Evolutionary conservation across 352 stramenopile genomes (phyloP), one percentile per base, ranked within the genome.

Genomic region (Phytopythium litorale): DNA sequence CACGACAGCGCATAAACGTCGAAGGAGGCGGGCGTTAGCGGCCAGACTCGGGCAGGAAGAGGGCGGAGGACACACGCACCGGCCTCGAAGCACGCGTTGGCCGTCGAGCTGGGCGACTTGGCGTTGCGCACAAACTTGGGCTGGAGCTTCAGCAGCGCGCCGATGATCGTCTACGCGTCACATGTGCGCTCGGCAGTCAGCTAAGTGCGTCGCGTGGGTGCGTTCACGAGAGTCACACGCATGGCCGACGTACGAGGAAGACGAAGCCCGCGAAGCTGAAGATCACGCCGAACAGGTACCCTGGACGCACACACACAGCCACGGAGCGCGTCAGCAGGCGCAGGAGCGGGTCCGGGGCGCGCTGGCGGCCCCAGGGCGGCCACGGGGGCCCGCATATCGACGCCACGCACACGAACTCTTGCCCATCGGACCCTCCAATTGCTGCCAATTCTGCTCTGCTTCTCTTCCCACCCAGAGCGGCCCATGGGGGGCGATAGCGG

Each of bases 221-320:
- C 28, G 28, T 32, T 32, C 28, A 32, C 7, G 12, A n/a, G 40
- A 45, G 40, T 16, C 43, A 50, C 35, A 3, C 25, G 37, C 63
- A 11, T 6, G 8, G 19, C 8, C n/a, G 23, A 59, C 64, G 37
- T 61, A 94, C 84, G 71, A 91, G 66, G 68, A 94, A 94, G 63
- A 92, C 75, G 66, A 87, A 88, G 37, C 85, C 85, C 0, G 78
- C 63, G 61, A 94, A 94, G 60, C 67, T 81, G 66, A 94, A 88
- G 60, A 92, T 92, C 48, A 82, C 83, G 62, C 82, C 84, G 46
- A 79, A 89, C 32, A 94, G 70, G 60, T 88, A 90, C 40, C 70
- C 85, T 94, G 40, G 0, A 7, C 35, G 5, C 13, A 58, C 56
- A 52, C 12, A 16, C 1, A 7, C 11, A 66, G 28, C 28, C 28